A percentile compares a stretch with the other conserved stretches of the same genome.
Evolutionary conservation across 441 rosid species (phyloP).

Genomic region (Populus hybrid): DNA sequence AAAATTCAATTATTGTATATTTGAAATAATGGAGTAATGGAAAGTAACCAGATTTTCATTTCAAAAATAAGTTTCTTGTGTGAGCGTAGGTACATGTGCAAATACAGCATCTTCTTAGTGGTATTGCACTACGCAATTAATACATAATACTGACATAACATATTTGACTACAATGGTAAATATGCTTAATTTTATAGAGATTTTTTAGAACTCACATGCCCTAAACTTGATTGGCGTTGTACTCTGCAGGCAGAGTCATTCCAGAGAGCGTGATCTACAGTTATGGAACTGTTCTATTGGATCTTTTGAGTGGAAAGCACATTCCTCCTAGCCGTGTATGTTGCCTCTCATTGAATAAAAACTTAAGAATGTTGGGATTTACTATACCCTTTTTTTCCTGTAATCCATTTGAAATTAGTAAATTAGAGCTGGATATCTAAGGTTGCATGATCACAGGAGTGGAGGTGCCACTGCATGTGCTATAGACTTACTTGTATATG

Average conservation of each 20-base stretch:
- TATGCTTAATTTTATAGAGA: background rate
- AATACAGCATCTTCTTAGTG: background rate
- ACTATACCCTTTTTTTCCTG: background rate
- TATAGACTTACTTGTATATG: background rate
- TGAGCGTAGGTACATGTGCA: background rate
- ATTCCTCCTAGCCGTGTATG: slow-evolving; percentile 39
- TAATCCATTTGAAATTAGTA: background rate
- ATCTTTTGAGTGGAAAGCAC: slow-evolving; percentile 35
- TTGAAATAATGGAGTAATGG: background rate
- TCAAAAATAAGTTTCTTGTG: background rate
- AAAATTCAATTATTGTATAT: background rate
- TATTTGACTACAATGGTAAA: background rate
- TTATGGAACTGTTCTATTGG: slow-evolving; percentile 63
- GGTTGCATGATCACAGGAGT: background rate
- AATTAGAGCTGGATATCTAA: background rate
- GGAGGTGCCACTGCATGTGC: background rate
- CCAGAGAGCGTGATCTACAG: slow-evolving; percentile 83
- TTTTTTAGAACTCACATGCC: background rate
- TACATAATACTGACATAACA: background rate
- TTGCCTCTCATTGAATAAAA: background rate
- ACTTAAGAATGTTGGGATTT: background rate
- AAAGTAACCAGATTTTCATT: background rate
- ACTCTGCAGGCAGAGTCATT: slow-evolving; percentile 61
- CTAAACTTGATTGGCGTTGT: background rate
- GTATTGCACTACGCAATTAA: background rate